Evolutionary conservation across 2,329 filamentous ascomycete species (phyloP).

Genomic region (Shiraia bambusicola): DNA sequence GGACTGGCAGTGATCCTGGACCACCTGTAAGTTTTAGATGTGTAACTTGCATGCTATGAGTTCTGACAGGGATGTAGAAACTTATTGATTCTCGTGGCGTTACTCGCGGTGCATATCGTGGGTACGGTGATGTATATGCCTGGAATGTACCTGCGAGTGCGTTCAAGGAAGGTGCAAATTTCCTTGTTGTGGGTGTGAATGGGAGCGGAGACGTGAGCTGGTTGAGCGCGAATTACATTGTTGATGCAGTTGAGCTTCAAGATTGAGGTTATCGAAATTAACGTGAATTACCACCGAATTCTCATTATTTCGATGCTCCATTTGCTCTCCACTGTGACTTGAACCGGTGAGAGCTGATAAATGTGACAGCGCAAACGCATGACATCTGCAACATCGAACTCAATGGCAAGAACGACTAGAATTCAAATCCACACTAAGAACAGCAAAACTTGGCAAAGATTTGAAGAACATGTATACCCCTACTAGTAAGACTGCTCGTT

Average conservation of each 20-base stretch:
- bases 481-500: too few species aligned
- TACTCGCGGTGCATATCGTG: conserved; percentile 26
- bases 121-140: conserved; percentile 24
- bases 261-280: conserved; percentile 15
- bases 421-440: too few species aligned
- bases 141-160: conserved; percentile 25
- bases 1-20: conserved; percentile 24
- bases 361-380: too few species aligned
- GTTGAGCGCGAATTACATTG: conserved; percentile 27
- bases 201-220: conserved; percentile 23
- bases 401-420: too few species aligned
- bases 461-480: too few species aligned
- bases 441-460: too few species aligned
- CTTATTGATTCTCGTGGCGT: conserved; percentile 25
- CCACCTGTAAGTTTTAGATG: conserved; percentile 17
- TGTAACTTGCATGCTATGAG: not conserved
- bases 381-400: too few species aligned
- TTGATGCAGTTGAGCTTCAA: conserved; percentile 27
- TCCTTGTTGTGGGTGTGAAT: conserved; percentile 20
- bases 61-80: conserved; percentile 6
- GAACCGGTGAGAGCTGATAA: too few species aligned
- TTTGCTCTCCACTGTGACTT: too few species aligned
- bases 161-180: conserved; percentile 21
- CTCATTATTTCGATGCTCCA: too few species aligned
- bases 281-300: too few species aligned